Evolutionary conservation across 108 stramenopile genomes (phyloP).

Genomic region (Pseudonitzschia multiseries): DNA sequence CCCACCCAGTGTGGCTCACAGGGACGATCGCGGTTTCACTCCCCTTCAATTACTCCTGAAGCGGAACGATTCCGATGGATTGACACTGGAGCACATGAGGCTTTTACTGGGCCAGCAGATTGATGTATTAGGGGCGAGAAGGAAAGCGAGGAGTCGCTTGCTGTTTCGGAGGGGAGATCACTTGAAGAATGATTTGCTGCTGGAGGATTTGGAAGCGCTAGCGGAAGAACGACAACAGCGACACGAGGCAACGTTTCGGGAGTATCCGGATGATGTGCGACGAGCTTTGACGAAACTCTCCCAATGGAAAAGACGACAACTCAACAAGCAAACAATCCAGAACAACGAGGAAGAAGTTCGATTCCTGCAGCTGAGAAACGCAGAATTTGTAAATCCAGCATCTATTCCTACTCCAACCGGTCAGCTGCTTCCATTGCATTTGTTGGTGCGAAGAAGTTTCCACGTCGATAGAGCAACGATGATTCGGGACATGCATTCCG

Average conservation of each 20-base stretch:
- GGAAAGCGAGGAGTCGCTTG: neutral
- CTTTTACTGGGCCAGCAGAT: conserved; percentile 43
- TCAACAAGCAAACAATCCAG: conserved; percentile 8
- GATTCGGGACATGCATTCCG: neutral
- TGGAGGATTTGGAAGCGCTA: conserved; percentile 29
- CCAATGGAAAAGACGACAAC: conserved; percentile 41
- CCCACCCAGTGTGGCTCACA: conserved; percentile 41
- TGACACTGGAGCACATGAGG: conserved; percentile 35
- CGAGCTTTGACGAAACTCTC: conserved; percentile 27
- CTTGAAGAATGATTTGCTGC: conserved; percentile 28
- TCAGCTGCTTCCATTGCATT: conserved; percentile 40
- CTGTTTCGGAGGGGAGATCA: conserved; percentile 46
- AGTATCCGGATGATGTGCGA: conserved; percentile 39
- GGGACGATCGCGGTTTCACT: conserved; percentile 43
- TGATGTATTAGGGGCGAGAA: neutral
- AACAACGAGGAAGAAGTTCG: conserved; percentile 6
- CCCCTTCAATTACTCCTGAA: conserved; percentile 49
- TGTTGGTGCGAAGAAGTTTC: conserved; percentile 29
- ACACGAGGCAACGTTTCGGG: conserved; percentile 30
- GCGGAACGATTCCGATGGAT: conserved; percentile 24
- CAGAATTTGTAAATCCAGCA: conserved; percentile 33
- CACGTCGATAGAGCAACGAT: neutral
- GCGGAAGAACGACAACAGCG: conserved; percentile 16
- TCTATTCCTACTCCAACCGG: conserved; percentile 34
- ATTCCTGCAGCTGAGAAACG: conserved; percentile 1